These are phyloP conservation scores for Aspergillus vadensis DNA, from an alignment of 2,329 filamentous ascomycete species.

Conservation along the genomic window DNA sequence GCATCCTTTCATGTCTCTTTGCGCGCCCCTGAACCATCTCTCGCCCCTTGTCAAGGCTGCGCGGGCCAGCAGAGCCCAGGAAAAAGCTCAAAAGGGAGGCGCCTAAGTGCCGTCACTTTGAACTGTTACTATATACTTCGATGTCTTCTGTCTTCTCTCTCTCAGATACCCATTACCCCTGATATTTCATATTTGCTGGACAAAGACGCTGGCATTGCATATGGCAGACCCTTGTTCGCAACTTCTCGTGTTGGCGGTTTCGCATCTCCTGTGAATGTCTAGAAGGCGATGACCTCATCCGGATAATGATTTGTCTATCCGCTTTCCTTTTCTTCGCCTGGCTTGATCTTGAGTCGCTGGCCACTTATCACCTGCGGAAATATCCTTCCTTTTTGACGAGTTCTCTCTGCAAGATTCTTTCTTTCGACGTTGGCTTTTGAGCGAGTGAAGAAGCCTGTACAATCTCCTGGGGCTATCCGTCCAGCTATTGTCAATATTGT, in stretches of 20 bases:
- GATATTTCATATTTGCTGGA: constrained; percentile 24
- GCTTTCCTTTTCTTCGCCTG: not conserved
- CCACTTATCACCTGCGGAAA: not conserved
- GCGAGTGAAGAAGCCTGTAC: not conserved
- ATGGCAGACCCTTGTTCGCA: constrained; percentile 18
- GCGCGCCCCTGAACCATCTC: constrained; percentile 73
- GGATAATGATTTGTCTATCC: constrained; percentile 13
- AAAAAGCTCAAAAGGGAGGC: constrained; percentile 70
- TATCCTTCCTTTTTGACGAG: constrained; percentile 13
- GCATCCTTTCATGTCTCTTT: constrained; percentile 80
- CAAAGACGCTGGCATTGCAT: constrained; percentile 21
- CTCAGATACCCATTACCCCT: constrained; percentile 30
- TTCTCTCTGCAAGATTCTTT: constrained; percentile 14
- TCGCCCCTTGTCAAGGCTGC: constrained; percentile 86
- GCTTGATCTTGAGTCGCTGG: not conserved
- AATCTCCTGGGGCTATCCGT: not conserved
- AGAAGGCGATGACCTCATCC: constrained; percentile 27
- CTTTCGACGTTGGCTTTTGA: constrained; percentile 9
- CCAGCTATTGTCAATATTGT: not conserved
- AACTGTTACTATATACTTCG: constrained; percentile 27
- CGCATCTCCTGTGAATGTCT: constrained; percentile 22
- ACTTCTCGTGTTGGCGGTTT: constrained; percentile 13
- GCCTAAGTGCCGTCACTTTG: constrained; percentile 26
- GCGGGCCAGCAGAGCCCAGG: constrained; percentile 79
- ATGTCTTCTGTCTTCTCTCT: constrained; percentile 33